Base-by-base conservation (phyloP, 202 grass and related monocot species). In the Dendrocalamus latiflorus region DNA sequence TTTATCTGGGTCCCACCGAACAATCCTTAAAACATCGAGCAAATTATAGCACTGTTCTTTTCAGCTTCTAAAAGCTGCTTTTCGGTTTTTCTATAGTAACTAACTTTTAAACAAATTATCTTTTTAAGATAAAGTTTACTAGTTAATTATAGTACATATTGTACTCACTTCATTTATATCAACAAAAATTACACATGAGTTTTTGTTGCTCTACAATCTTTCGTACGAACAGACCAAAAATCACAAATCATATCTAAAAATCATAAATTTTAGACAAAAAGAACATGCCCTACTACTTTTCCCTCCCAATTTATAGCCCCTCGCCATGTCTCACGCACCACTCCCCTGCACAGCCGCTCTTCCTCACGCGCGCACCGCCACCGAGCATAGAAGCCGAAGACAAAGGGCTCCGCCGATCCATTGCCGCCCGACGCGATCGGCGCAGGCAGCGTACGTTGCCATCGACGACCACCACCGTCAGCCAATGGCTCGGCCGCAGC, bases 401-500 rank as follows among this genome's bases (percentile, higher is more conserved):
- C 15, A 2, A 63, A n/a, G 57, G 56, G 18, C 25, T 43, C 34
- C 18, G 76, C 4, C 26, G 57, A 56, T 36, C 44, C 25, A 2
- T 34, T 16, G 36, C 56, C 2, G 15, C 2, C 74, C 5, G 24
- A 42, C 0, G 17, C 66, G 36, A 44, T 70, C 78, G 9, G 37
- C 37, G 1, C 0, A 11, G 54, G 8, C n/a, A 28, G 13, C 21
- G 37, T 28, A 56, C 51, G 51, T 55, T 55, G 39, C 39, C 39
- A 45, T 45, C n/a, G 44, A 34, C 22, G 18, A 41, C 17, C 41
- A 49, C 6, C 24, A n/a, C 9, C 6, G 34, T 20, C 57, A 22
- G 17, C 50, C 8, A 7, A 97, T 97, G 88, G 90, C 88, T 28
- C 86, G 88, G 84, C 58, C 91, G 50, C 90, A 90, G 84, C 92